phyloP scores from a whole-genome alignment of 2,329 filamentous ascomycete species.

The Exophiala calicioides region DNA sequence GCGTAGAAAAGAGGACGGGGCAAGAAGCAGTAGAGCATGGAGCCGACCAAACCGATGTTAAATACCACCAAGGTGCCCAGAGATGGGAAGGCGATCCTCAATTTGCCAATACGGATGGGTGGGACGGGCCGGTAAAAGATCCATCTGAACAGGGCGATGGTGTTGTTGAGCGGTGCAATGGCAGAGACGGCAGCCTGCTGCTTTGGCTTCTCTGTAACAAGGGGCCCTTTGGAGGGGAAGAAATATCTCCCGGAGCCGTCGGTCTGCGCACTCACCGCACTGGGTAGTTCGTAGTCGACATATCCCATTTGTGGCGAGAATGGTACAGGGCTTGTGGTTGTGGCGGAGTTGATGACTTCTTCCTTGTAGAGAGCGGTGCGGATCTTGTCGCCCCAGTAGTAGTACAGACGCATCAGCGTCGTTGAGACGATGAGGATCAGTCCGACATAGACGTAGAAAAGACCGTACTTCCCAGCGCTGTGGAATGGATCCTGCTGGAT shows the following conservation, averaged over 20 bases:
- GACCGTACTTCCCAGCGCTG: conserved; percentile 78
- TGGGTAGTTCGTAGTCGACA: conserved; percentile 61
- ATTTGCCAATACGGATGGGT: conserved; percentile 66
- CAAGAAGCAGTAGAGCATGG: conserved; percentile 78
- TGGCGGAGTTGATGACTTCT: conserved; percentile 65
- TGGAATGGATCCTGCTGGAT: conserved; percentile 72
- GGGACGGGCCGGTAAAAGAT: conserved; percentile 86
- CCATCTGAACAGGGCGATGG: conserved; percentile 80
- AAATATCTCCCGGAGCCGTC: conserved; percentile 69
- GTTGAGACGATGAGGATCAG: conserved; percentile 69
- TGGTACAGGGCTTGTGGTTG: conserved; percentile 30
- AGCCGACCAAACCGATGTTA: conserved; percentile 68
- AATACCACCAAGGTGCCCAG: conserved; percentile 70
- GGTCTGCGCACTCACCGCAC: conserved; percentile 51
- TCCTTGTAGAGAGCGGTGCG: conserved; percentile 86
- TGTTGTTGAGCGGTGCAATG: conserved; percentile 72
- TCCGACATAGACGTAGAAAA: conserved; percentile 87
- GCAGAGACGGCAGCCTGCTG: conserved; percentile 72
- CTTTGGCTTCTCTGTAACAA: conserved; percentile 58
- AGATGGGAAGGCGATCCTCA: conserved; percentile 77
- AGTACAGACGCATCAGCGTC: conserved; percentile 72
- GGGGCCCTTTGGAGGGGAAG: conserved; percentile 66
- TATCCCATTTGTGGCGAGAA: conserved; percentile 49
- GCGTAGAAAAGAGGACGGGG: conserved; percentile 87
- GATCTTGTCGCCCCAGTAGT: conserved; percentile 92